Base-by-base conservation (phyloP, 495 filamentous ascomycete species). In the Hypoxylon fragiforme region DNA sequence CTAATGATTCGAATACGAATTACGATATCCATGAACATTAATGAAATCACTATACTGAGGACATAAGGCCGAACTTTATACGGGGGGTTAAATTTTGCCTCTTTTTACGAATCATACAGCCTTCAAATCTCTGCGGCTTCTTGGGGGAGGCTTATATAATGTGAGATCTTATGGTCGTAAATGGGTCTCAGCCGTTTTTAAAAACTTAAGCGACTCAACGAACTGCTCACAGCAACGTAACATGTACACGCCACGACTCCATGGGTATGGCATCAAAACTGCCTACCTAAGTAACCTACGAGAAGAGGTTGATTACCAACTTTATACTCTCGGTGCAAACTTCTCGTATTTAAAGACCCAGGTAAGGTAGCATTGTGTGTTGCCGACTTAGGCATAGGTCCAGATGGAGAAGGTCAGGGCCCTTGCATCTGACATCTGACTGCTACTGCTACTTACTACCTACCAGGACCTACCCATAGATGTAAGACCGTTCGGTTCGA, bases 161-260 rank as follows among this genome's bases (percentile, higher is more conserved):
- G n/a, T n/a, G n/a, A n/a, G n/a, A n/a, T n/a, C n/a, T n/a, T n/a
- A n/a, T n/a, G 13, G 2, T 37, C 1, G 14, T 14, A 37, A 16
- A n/a, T n/a, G n/a, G n/a, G n/a, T n/a, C n/a, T n/a, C n/a, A n/a
- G n/a, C n/a, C n/a, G n/a, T n/a, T n/a, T n/a, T n/a, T n/a, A n/a
- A n/a, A n/a, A 28, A 28, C 24, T 9, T 4, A 28, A 9, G 24
- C 24, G 4, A 28, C 24, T 15, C 8, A 15, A 18, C 3, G 34
- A 7, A 7, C 13, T 4, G 3, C 18, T 36, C 24, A 15, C 24
- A 26, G 54, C 46, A 57, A 57, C 46, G 54, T 55, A 39, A 48
- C 41, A 61, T 61, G 39, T 35, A 15, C 16, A n/a, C 15, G 45
- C 26, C 20, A 45, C 22, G 31, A 46, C 20, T 14, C 42, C 19